Percentiles rank a stretch among this genome's conserved stretches.
Evolutionary conservation across 2,329 filamentous ascomycete genomes (phyloP).

Genomic region (Davidsoniella australis): DNA sequence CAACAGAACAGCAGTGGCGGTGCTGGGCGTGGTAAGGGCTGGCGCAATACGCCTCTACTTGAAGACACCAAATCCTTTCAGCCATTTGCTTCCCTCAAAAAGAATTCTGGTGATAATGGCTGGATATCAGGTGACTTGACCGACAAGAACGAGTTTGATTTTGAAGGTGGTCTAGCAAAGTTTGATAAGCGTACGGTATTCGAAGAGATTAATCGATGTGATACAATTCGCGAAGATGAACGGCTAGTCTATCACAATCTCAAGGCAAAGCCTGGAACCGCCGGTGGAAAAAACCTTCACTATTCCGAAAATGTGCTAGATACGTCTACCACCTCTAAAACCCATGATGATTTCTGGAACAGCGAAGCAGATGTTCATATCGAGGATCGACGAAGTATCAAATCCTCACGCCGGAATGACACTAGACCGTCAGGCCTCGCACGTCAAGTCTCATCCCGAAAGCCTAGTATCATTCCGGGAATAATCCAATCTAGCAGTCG

Average conservation of each 20-base stretch:
- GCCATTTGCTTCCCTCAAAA: slow-evolving; percentile 45
- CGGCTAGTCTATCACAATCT: slow-evolving; percentile 85
- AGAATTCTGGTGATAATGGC: slow-evolving; percentile 12
- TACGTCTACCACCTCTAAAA: slow-evolving; percentile 21
- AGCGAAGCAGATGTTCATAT: slow-evolving; percentile 45
- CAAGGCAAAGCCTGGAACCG: slow-evolving; percentile 47
- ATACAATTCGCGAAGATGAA: slow-evolving; percentile 74
- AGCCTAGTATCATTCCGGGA: slow-evolving; percentile 28
- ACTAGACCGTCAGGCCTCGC: slow-evolving; percentile 3
- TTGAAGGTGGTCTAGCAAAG: slow-evolving; percentile 73
- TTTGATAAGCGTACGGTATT: slow-evolving; percentile 91
- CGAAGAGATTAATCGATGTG: slow-evolving; percentile 76
- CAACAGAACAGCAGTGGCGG: neutral
- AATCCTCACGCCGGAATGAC: slow-evolving; percentile 7
- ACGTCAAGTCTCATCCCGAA: slow-evolving; percentile 21
- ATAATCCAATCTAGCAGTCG: slow-evolving; percentile 27
- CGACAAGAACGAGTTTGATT: slow-evolving; percentile 92
- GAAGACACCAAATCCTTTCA: slow-evolving; percentile 42
- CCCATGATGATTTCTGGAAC: slow-evolving; percentile 46
- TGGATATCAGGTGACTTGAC: slow-evolving; percentile 96
- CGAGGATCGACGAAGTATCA: slow-evolving; percentile 10
- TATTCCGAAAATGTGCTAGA: slow-evolving; percentile 84
- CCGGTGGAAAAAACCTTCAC: slow-evolving; percentile 77
- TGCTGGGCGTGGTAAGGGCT: slow-evolving; percentile 30
- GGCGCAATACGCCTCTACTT: slow-evolving; percentile 42